Conservation (phyloP, 371 early-diverging fungal species). For the Syncephalastrum racemosum region DNA sequence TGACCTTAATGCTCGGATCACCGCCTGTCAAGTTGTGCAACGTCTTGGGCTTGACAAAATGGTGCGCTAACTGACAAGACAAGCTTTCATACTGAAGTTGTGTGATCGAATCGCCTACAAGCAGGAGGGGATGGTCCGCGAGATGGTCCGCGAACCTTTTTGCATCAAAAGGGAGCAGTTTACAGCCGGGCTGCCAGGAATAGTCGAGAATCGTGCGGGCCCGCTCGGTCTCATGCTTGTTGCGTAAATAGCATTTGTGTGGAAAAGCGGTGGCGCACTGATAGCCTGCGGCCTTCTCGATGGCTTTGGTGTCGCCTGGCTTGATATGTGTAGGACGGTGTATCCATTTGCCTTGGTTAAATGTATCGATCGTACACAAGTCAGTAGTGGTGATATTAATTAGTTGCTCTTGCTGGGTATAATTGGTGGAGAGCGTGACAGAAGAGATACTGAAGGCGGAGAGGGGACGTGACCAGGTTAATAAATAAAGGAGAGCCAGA, state of each 20-base stretch:
- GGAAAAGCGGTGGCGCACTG: slow-evolving; percentile 31
- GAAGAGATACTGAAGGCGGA: too few relatives aligned
- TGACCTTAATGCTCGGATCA: slow-evolving; percentile 27
- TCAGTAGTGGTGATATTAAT: neutral
- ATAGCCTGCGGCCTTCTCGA: slow-evolving; percentile 27
- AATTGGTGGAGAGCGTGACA: too few relatives aligned
- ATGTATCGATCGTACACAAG: slow-evolving; percentile 24
- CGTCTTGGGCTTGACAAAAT: slow-evolving; percentile 12
- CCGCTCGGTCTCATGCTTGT: slow-evolving; percentile 25
- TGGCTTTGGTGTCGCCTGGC: slow-evolving; percentile 18
- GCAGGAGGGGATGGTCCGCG: slow-evolving; percentile 28
- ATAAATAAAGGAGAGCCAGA: slow-evolving; percentile 2
- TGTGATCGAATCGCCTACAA: slow-evolving; percentile 45
- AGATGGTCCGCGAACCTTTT: slow-evolving; percentile 30
- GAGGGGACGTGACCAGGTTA: neutral
- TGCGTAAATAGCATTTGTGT: slow-evolving; percentile 35
- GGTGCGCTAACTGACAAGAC: slow-evolving; percentile 28
- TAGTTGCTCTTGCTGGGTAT: too few relatives aligned
- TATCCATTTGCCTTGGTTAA: slow-evolving; percentile 35
- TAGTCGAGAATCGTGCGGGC: slow-evolving; percentile 36
- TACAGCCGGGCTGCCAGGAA: slow-evolving; percentile 34
- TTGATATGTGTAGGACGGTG: slow-evolving; percentile 19
- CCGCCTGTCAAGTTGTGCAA: slow-evolving; percentile 26
- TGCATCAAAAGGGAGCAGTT: slow-evolving; percentile 22
- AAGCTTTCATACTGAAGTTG: slow-evolving; percentile 40